A percentile compares a stretch with the other conserved stretches of the same genome.
phyloP scores from a whole-genome alignment of 805 yeast genomes.

The Pichia cabralensis region DNA sequence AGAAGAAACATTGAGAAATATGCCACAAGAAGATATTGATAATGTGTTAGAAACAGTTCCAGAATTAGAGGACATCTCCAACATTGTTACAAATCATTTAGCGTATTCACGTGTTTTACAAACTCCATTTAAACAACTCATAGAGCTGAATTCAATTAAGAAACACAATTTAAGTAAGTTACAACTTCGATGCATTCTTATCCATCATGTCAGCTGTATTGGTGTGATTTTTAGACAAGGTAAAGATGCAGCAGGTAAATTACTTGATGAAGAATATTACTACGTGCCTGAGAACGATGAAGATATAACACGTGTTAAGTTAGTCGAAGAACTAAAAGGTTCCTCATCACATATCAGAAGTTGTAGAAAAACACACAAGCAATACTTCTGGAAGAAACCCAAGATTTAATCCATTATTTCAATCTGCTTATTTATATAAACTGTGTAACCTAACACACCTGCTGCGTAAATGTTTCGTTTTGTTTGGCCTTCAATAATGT shows the following conservation, averaged over 20 bases:
- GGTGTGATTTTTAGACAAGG: constrained; percentile 89
- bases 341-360: constrained; percentile 64
- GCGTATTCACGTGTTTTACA: constrained; percentile 86
- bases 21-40: constrained; percentile 20
- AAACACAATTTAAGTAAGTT: constrained; percentile 36
- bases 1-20: constrained; percentile 10
- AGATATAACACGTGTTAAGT: constrained; percentile 55
- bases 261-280: constrained; percentile 87
- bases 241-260: constrained; percentile 94
- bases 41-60: constrained; percentile 25
- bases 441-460: no score
- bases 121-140: constrained; percentile 67
- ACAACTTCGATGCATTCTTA: constrained; percentile 36
- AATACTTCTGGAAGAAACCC: constrained; percentile 65
- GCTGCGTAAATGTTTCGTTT: no score
- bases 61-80: constrained; percentile 43
- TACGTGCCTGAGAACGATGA: constrained; percentile 76
- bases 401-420: constrained; percentile 14
- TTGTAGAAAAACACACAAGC: constrained; percentile 92
- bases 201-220: constrained; percentile 43
- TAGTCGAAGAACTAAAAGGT: constrained; percentile 75
- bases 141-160: constrained; percentile 45
- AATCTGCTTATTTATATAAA: no score
- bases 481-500: no score
- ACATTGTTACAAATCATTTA: constrained; percentile 68